A percentile compares a stretch with the other conserved stretches of the same genome.
Conservation (phyloP, 148 eudicot species). For the Nepenthes gracilis region DNA sequence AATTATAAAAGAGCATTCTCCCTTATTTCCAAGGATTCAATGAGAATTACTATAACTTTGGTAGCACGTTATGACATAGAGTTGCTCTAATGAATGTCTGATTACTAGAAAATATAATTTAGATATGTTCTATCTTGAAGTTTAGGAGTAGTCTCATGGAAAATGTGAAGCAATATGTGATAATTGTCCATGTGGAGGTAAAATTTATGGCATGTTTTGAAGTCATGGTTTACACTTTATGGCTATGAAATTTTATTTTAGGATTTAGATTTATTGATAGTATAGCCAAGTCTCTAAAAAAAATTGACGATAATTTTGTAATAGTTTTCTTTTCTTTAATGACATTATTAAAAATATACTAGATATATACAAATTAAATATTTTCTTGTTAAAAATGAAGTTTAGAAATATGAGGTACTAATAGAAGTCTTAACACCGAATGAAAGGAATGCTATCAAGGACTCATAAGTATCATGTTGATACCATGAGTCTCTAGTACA, state of each 20-base stretch:
- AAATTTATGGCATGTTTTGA: slow-evolving; percentile 5
- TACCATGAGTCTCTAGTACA: too few relatives aligned
- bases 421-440: too few relatives aligned
- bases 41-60: neutral
- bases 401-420: too few relatives aligned
- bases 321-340: neutral
- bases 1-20: neutral
- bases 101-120: neutral
- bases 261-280: neutral
- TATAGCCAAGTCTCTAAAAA: neutral
- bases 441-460: too few relatives aligned
- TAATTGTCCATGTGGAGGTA: neutral
- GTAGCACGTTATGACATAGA: neutral
- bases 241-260: neutral
- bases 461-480: too few relatives aligned
- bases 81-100: neutral
- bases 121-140: neutral
- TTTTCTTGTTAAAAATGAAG: too few relatives aligned
- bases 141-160: neutral
- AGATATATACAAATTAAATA: too few relatives aligned
- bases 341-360: too few relatives aligned
- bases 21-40: neutral
- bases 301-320: neutral
- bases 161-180: neutral
- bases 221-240: neutral